phyloP scores from a whole-genome alignment of 2,329 filamentous ascomycete species.

The Ophiostoma tasmaniense region DNA sequence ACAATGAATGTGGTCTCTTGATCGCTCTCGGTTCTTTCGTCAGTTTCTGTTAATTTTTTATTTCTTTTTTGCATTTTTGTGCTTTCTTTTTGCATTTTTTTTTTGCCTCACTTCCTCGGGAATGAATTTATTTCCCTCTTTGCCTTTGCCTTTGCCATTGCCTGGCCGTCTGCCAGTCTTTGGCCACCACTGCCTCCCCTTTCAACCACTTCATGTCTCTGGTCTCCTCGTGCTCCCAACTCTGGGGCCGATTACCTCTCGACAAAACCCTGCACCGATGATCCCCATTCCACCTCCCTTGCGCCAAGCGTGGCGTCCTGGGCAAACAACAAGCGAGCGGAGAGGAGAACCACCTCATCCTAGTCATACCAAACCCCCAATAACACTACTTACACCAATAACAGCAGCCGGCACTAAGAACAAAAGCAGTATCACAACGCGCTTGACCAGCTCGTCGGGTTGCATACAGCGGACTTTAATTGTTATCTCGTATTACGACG shows the following conservation, averaged over 20 bases:
- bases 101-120: not conserved
- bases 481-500: not conserved
- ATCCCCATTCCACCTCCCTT: conserved; percentile 1
- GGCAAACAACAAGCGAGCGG: not conserved
- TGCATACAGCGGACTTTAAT: not conserved
- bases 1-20: not conserved
- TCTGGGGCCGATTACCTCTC: not conserved
- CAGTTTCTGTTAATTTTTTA: not conserved
- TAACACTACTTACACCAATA: not conserved
- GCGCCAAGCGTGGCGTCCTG: conserved; percentile 3
- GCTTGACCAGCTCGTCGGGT: not conserved
- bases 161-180: not conserved
- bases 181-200: not conserved
- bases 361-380: not conserved
- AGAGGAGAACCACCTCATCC: not conserved
- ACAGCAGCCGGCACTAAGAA: not conserved
- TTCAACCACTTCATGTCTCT: not conserved
- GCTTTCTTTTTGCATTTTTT: not conserved
- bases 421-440: not conserved
- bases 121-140: not conserved
- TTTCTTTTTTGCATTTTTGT: no score
- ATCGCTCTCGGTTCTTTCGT: not conserved
- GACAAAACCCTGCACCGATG: not conserved
- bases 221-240: not conserved
- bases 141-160: not conserved